These are phyloP conservation scores for Lactarius indigo DNA, from an alignment of 768 basidiomycete genomes.

Conservation along the genomic window DNA sequence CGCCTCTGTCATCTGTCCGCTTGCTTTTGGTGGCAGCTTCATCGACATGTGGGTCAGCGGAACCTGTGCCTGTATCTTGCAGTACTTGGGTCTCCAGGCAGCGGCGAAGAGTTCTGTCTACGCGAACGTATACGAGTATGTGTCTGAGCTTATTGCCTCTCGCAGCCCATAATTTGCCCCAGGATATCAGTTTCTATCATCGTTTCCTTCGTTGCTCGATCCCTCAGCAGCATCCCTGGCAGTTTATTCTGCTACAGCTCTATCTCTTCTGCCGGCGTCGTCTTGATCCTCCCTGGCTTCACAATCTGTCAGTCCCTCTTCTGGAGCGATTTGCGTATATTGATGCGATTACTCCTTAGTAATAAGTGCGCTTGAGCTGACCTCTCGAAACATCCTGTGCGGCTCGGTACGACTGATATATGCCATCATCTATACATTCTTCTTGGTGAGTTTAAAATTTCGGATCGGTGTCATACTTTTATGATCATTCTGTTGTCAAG, in stretches of 20 bases:
- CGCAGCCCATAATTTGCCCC: background rate
- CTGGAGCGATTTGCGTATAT: background rate
- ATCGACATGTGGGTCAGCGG: constrained; percentile 84
- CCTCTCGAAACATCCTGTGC: constrained; percentile 76
- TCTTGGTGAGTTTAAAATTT: constrained; percentile 48
- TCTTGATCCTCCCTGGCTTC: constrained; percentile 88
- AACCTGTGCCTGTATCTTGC: constrained; percentile 60
- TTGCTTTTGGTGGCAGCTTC: constrained; percentile 77
- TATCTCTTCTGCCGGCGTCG: constrained; percentile 84
- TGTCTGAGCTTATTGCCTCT: background rate
- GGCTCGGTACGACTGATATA: constrained; percentile 83
- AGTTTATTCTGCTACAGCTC: constrained; percentile 86
- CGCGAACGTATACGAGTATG: constrained; percentile 95
- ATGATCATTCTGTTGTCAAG: constrained; percentile 34
- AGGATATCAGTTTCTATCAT: constrained; percentile 85
- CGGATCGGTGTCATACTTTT: background rate
- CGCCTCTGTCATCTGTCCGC: constrained; percentile 76
- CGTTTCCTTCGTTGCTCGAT: constrained; percentile 79
- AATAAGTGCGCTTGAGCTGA: constrained; percentile 74
- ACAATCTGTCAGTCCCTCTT: constrained; percentile 58
- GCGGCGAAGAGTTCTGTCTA: constrained; percentile 86
- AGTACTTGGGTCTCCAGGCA: constrained; percentile 77
- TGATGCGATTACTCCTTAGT: constrained; percentile 39
- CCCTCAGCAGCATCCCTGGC: constrained; percentile 69
- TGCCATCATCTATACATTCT: constrained; percentile 81